Evolutionary conservation across 225 moss, liverwort and hornwort species (phyloP), one percentile per base, ranked within the genome.

Genomic region (Pleurozium schreberi): DNA sequence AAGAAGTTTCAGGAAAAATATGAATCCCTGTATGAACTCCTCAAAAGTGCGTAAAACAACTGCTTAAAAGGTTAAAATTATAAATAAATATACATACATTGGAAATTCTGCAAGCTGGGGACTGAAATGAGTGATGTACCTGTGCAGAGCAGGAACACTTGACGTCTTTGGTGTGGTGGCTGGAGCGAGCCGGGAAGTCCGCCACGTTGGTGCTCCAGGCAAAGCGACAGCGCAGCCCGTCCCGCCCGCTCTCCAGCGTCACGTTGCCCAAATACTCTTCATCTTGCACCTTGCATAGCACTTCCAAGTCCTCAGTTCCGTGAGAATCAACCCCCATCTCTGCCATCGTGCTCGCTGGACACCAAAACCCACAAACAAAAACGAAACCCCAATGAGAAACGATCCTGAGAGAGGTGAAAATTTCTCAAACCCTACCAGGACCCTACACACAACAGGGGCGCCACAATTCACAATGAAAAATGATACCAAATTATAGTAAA

Each of bases 151-250:
- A 90, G 6, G 12, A 57, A 33, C 94, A 94, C 40, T 89, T 89
- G 45, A 94, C 73, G 36, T 90, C 89, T 25, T 87, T 87, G 52
- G 40, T 26, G 31, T 67, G 60, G 33, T 79, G 40, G 49, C 87
- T 65, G 53, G 88, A 55, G 34, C 63, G 90, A 64, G 93, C 93
- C 31, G 92, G 85, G 47, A 92, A 91, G 58, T 94, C 94, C 8
- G 88, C 82, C 33, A 91, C 88, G 20, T 55, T 91, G 49, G 89
- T 60, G 83, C 45, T 90, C 93, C 92, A 93, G 31, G 69, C 58
- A 78, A 94, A 93, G 70, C 94, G 92, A 70, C 94, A 94, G 18
- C 93, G 92, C 27, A 94, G 92, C 30, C 94, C 94, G 62, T 93
- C 93, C 13, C 87, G 91, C 58, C 94, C 94, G 61, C 93, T 91